Conservation (phyloP, 441 rosid species). For the Mallotus repandus region DNA sequence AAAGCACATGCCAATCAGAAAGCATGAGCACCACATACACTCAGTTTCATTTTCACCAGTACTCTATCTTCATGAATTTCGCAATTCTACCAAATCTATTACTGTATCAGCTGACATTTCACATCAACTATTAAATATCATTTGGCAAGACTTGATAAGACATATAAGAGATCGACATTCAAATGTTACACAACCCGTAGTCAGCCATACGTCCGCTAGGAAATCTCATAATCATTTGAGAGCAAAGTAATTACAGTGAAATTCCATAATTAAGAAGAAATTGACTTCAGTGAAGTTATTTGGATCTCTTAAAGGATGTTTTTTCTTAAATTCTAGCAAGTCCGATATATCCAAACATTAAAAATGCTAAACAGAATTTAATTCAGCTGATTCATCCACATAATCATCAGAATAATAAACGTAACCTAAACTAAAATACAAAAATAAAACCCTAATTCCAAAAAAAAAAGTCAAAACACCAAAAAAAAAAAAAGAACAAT, state of each 20-base stretch:
- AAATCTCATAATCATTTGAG: not conserved
- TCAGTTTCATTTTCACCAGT: not conserved
- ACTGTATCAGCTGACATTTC: not conserved
- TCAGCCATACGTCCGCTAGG: not conserved
- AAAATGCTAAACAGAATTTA: too few species aligned
- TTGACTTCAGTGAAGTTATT: too few species aligned
- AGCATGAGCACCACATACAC: too few species aligned
- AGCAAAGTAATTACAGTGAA: slow-evolving; percentile 1
- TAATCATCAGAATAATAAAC: not conserved
- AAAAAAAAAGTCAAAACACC: too few species aligned
- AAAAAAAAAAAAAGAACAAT: too few species aligned
- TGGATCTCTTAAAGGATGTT: too few species aligned
- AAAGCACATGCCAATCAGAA: not conserved
- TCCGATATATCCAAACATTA: too few species aligned
- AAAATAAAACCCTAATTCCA: not conserved
- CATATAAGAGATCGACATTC: not conserved
- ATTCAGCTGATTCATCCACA: not conserved
- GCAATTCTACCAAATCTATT: too few species aligned
- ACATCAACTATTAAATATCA: not conserved
- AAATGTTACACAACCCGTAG: not conserved
- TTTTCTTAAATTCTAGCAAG: too few species aligned
- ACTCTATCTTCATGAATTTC: too few species aligned
- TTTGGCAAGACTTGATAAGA: not conserved
- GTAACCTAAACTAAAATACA: not conserved
- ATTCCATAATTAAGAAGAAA: not conserved